Evolutionary conservation across 1,139 yeast genomes (phyloP).

Genomic region (Geotrichum phurueaensis): DNA sequence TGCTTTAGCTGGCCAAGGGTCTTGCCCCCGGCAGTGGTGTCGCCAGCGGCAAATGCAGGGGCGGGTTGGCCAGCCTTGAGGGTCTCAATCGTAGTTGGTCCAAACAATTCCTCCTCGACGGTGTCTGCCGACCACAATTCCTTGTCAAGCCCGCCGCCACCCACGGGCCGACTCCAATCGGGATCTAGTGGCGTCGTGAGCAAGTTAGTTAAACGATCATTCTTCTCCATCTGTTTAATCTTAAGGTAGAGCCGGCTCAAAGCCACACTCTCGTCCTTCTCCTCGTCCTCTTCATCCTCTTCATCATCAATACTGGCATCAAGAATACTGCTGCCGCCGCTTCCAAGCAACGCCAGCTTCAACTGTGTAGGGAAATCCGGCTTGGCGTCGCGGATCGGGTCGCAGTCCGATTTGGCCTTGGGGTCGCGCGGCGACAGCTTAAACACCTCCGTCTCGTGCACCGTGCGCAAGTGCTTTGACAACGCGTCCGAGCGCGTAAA

Average conservation of each 20-base stretch:
- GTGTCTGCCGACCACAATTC: conserved; percentile 6
- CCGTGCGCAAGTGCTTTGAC: conserved; percentile 57
- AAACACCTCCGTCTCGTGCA: conserved; percentile 45
- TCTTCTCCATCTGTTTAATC: conserved; percentile 26
- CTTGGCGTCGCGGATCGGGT: conserved; percentile 14
- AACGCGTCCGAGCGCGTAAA: conserved; percentile 58
- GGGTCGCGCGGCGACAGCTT: conserved; percentile 11
- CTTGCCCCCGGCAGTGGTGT: neutral
- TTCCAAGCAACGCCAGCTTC: conserved; percentile 9
- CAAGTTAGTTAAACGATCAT: conserved; percentile 8
- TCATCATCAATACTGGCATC: conserved; percentile 8
- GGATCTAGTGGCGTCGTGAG: conserved; percentile 13
- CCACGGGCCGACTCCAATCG: conserved; percentile 13
- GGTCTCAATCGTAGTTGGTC: conserved; percentile 11
- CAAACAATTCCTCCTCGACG: conserved; percentile 15
- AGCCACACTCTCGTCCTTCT: neutral
- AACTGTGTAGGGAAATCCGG: conserved; percentile 12
- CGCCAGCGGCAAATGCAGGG: neutral
- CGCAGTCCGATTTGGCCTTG: conserved; percentile 9
- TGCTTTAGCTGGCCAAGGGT: conserved; percentile 21
- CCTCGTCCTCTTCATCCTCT: conserved; percentile 16
- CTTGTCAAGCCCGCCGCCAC: conserved; percentile 15
- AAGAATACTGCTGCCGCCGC: neutral
- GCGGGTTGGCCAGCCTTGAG: neutral
- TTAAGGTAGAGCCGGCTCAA: conserved; percentile 11